Conservation (phyloP, 306 rosid species). For the Cucurbita moschata region DNA sequence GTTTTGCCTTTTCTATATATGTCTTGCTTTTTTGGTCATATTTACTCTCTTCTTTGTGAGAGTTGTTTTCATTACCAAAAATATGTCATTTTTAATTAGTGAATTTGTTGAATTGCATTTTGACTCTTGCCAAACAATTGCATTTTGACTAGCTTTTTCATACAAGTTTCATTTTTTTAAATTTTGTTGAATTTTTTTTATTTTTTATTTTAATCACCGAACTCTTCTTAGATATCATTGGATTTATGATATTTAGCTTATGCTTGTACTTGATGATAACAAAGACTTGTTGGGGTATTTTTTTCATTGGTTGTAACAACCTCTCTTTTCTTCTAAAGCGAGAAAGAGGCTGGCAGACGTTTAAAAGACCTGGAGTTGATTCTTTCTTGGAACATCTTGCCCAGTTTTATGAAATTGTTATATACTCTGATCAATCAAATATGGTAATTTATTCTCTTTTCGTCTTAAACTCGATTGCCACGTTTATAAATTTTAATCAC, state of each 20-base stretch:
- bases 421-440: conserved; percentile 73
- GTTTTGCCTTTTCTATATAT: not conserved
- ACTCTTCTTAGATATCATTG: not conserved
- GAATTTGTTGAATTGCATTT: not conserved
- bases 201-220: not conserved
- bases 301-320: conserved; percentile 4
- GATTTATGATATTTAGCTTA: not conserved
- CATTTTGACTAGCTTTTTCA: not conserved
- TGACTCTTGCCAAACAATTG: not conserved
- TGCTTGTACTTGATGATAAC: not conserved
- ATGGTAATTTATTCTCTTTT: conserved; percentile 39
- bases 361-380: conserved; percentile 97
- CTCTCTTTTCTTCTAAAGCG: conserved; percentile 43
- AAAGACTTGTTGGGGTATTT: not conserved
- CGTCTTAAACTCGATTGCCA: conserved; percentile 4
- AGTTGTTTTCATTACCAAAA: not conserved
- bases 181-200: not conserved
- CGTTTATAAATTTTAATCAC: not conserved
- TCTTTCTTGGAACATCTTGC: conserved; percentile 92
- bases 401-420: conserved; percentile 69
- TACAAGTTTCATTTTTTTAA: not conserved
- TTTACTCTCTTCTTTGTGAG: not conserved
- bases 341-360: conserved; percentile 94
- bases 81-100: not conserved
- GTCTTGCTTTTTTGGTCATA: not conserved